Percentiles rank a stretch among this genome's conserved stretches.
phyloP scores from a whole-genome alignment of 371 early-diverging fungal genomes.

The Saksenaea vasiformis region DNA sequence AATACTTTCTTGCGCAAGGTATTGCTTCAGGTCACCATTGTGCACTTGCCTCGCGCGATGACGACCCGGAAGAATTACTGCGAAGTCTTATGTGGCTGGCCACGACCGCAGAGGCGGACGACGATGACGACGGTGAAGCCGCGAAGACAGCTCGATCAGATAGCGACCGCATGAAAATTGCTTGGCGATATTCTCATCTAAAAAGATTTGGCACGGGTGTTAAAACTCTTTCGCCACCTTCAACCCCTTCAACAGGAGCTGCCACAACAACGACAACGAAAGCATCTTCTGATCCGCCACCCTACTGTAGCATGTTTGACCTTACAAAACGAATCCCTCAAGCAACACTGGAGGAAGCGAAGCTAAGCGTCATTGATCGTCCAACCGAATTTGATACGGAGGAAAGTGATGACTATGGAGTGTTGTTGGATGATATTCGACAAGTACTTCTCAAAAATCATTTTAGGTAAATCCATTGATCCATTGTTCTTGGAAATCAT shows the following conservation, averaged over 20 bases:
- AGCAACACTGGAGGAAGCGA: conserved; percentile 51
- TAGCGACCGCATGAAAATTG: conserved; percentile 82
- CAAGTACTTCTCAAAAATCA: conserved; percentile 60
- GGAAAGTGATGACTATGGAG: conserved; percentile 55
- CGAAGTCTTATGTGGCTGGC: conserved; percentile 63
- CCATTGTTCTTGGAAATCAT: background rate
- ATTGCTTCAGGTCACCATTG: conserved; percentile 77
- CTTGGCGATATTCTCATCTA: conserved; percentile 90
- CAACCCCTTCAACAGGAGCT: conserved; percentile 12
- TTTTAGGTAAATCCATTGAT: conserved; percentile 48
- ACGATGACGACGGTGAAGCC: conserved; percentile 40
- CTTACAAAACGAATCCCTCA: conserved; percentile 69
- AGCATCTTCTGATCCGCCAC: conserved; percentile 31
- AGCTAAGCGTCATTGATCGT: conserved; percentile 39
- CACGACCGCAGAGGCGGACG: conserved; percentile 50
- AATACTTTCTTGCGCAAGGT: conserved; percentile 88
- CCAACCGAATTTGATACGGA: conserved; percentile 26
- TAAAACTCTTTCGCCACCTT: conserved; percentile 29
- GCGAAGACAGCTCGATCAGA: conserved; percentile 34
- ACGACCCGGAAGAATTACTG: conserved; percentile 56
- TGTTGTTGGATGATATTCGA: conserved; percentile 57
- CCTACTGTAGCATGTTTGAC: conserved; percentile 78
- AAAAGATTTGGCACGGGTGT: conserved; percentile 64
- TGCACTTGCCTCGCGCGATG: conserved; percentile 69
- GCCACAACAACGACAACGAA: conserved; percentile 1